These are phyloP conservation scores for Thermothielavioides terrestris DNA, from an alignment of 495 filamentous ascomycete species.

Conservation along the genomic window DNA sequence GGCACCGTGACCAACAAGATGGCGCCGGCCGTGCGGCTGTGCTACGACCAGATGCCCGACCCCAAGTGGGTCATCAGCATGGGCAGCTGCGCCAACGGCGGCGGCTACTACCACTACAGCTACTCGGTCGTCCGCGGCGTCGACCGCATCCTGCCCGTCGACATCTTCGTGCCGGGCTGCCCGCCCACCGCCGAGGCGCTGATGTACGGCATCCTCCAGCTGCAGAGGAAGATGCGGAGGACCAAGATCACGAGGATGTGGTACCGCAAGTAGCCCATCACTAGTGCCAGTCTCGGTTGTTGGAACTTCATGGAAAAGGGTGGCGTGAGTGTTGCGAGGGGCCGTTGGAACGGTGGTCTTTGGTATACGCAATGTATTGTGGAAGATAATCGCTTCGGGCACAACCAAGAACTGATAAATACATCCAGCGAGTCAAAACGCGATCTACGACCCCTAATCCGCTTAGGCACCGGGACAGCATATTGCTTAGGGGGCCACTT, in stretches of 20 bases:
- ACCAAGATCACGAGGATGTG: conserved; percentile 64
- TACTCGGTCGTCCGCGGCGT: conserved; percentile 83
- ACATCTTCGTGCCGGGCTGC: conserved; percentile 88
- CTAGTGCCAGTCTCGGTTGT: background rate
- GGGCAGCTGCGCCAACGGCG: conserved; percentile 87
- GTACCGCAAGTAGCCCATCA: conserved; percentile 28
- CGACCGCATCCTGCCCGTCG: conserved; percentile 83
- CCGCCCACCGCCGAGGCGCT: conserved; percentile 82
- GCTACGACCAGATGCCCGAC: conserved; percentile 98
- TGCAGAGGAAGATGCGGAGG: conserved; percentile 79
- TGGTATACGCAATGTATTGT: no score
- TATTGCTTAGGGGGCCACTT: no score
- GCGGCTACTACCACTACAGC: conserved; percentile 90
- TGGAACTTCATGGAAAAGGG: background rate
- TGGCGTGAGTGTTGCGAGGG: no score
- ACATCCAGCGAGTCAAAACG: no score
- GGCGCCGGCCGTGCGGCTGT: conserved; percentile 85
- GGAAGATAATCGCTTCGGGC: no score
- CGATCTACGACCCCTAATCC: no score
- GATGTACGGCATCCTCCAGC: conserved; percentile 76
- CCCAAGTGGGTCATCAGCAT: conserved; percentile 88
- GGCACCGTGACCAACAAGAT: conserved; percentile 97
- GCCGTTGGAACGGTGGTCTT: background rate
- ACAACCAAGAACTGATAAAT: no score
- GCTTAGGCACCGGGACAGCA: no score